Percentiles rank a stretch among this genome's conserved stretches.
These are phyloP conservation scores for Pseudogymnoascus sp. DNA, from an alignment of 2,329 filamentous ascomycete species.

Conservation along the genomic window DNA sequence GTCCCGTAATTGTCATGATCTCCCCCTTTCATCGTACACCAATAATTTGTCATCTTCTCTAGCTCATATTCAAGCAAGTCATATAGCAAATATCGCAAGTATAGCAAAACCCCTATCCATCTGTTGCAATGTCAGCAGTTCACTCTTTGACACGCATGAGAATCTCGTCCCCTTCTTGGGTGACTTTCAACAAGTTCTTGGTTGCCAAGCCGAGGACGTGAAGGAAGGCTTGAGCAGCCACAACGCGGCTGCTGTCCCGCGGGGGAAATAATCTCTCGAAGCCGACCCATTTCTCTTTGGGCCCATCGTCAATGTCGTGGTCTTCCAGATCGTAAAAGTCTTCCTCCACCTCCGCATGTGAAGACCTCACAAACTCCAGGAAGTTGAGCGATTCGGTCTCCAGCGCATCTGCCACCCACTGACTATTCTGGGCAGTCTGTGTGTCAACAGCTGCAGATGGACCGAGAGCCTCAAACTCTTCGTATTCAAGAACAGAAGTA, in stretches of 20 bases:
- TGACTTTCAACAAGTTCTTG: slow-evolving; percentile 53
- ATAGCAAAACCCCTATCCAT: slow-evolving; percentile 2
- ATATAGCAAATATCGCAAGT: slow-evolving; percentile 4
- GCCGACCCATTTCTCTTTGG: slow-evolving; percentile 39
- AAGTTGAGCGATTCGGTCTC: slow-evolving; percentile 57
- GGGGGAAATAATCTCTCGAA: slow-evolving; percentile 66
- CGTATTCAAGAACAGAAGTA: slow-evolving; percentile 16
- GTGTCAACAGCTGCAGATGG: slow-evolving; percentile 36
- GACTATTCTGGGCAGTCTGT: slow-evolving; percentile 38
- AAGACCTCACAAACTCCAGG: slow-evolving; percentile 47
- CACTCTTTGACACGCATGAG: slow-evolving; percentile 19
- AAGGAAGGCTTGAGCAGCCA: slow-evolving; percentile 68
- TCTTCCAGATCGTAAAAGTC: slow-evolving; percentile 21
- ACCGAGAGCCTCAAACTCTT: slow-evolving; percentile 39
- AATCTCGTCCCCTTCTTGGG: slow-evolving; percentile 41
- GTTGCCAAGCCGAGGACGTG: slow-evolving; percentile 66
- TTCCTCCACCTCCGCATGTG: slow-evolving; percentile 30
- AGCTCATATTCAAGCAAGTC: not conserved
- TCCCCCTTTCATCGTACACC: not conserved
- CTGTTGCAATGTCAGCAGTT: not conserved
- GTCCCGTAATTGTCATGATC: not conserved
- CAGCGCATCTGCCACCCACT: slow-evolving; percentile 44
- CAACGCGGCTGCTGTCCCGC: slow-evolving; percentile 39
- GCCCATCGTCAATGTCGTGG: slow-evolving; percentile 16
- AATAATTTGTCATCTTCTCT: not conserved